Evolutionary conservation across 331 rosid species (phyloP).

Genomic region (Arachis monticola): DNA sequence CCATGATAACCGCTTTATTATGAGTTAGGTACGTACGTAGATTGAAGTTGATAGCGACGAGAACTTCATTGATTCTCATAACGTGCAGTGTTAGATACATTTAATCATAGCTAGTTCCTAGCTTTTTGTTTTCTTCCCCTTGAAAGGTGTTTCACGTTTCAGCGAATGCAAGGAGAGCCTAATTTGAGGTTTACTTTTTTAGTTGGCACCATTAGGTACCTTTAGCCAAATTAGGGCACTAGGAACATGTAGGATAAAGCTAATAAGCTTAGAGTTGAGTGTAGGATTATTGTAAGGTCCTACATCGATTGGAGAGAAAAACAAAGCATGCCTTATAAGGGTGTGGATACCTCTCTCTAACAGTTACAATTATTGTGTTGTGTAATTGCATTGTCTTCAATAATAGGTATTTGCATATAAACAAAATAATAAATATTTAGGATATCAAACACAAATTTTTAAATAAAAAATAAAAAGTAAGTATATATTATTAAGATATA

Average conservation of each 20-base stretch:
- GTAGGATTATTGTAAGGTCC: constrained; percentile 4
- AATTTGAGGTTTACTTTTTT: constrained; percentile 16
- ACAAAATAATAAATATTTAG: no score
- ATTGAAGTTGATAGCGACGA: constrained; percentile 23
- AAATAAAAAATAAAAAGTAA: no score
- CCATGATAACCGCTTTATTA: no score
- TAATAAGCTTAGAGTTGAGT: constrained; percentile 35
- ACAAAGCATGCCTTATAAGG: no score
- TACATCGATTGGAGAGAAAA: no score
- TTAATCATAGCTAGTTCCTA: not conserved
- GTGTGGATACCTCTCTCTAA: no score
- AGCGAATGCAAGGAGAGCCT: constrained; percentile 1
- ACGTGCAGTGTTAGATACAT: not conserved
- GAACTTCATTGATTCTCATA: not conserved
- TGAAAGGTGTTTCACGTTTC: not conserved
- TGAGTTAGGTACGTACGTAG: constrained; percentile 2
- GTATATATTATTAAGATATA: no score
- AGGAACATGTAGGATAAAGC: constrained; percentile 22
- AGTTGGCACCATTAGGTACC: constrained; percentile 20
- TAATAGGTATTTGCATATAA: no score
- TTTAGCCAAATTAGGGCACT: constrained; percentile 4
- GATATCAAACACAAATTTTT: no score
- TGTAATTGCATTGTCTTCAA: not conserved
- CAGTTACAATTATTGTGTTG: not conserved
- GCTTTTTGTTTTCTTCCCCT: not conserved